Conservation (phyloP, 2,329 filamentous ascomycete genomes). For the Sporothrix pseudoabietina region DNA sequence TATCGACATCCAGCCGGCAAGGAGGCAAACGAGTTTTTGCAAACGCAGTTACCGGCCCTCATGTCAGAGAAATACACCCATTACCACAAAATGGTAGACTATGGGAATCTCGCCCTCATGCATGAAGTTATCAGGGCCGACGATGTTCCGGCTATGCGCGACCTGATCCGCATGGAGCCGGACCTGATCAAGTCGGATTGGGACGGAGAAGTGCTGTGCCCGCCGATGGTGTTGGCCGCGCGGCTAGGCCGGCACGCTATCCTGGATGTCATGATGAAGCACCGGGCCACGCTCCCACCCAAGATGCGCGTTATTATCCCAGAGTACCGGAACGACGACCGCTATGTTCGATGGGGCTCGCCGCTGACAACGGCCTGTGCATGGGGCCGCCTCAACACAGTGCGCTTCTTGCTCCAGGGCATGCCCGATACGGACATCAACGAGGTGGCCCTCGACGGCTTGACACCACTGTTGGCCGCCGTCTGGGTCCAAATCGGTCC, state of each 20-base stretch:
- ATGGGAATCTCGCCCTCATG: slow-evolving; percentile 12
- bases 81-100: slow-evolving; percentile 5
- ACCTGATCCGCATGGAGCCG: slow-evolving; percentile 6
- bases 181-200: slow-evolving; percentile 8
- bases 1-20: slow-evolving; percentile 5
- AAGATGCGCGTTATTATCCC: slow-evolving; percentile 13
- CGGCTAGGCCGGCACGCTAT: slow-evolving; percentile 7
- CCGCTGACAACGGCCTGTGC: slow-evolving; percentile 24
- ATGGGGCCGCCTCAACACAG: slow-evolving; percentile 18
- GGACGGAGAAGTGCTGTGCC: neutral
- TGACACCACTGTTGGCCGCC: slow-evolving; percentile 16
- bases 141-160: slow-evolving; percentile 22
- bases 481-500: neutral
- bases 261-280: slow-evolving; percentile 15
- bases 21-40: slow-evolving; percentile 20
- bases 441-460: slow-evolving; percentile 12
- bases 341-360: slow-evolving; percentile 1
- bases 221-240: slow-evolving; percentile 17
- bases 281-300: slow-evolving; percentile 21
- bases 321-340: slow-evolving; percentile 18
- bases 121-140: slow-evolving; percentile 13
- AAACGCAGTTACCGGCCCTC: slow-evolving; percentile 14
- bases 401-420: slow-evolving; percentile 15
- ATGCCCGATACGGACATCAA: slow-evolving; percentile 24
- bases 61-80: slow-evolving; percentile 14